These are phyloP conservation scores for Articulospora tetracladia DNA, from an alignment of 495 filamentous ascomycete species.

Conservation along the genomic window DNA sequence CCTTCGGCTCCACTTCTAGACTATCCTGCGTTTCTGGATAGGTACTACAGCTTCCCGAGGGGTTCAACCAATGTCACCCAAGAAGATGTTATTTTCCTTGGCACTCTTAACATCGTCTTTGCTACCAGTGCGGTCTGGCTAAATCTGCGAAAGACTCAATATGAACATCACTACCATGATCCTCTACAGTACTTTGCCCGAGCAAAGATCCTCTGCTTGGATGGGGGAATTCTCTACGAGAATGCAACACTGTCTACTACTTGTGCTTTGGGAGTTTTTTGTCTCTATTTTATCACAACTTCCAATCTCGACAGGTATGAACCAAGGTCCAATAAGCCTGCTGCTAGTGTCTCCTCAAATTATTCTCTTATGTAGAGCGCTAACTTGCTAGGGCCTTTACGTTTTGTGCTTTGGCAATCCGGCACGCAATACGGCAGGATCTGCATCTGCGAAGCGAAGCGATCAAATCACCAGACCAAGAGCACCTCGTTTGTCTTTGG, in stretches of 20 bases:
- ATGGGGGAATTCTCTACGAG: conserved; percentile 47
- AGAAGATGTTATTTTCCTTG: conserved; percentile 39
- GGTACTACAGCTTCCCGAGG: conserved; percentile 34
- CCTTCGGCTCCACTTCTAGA: conserved; percentile 57
- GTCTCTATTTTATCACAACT: conserved; percentile 54
- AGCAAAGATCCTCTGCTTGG: conserved; percentile 48
- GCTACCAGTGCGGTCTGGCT: conserved; percentile 53
- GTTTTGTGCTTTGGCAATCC: conserved; percentile 51
- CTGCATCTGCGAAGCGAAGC: conserved; percentile 56
- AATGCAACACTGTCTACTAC: conserved; percentile 54
- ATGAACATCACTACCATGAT: conserved; percentile 38
- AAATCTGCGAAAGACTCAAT: conserved; percentile 34
- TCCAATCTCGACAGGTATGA: conserved; percentile 58
- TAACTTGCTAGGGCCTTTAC: conserved; percentile 52
- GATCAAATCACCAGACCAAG: conserved; percentile 43
- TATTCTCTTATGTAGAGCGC: too few species aligned
- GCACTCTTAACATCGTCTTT: conserved; percentile 61
- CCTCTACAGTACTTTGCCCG: conserved; percentile 53
- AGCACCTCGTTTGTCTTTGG: conserved; percentile 57
- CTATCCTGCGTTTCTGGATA: conserved; percentile 47
- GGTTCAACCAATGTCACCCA: conserved; percentile 28
- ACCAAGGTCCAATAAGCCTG: conserved; percentile 2
- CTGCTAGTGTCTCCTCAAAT: conserved; percentile 3
- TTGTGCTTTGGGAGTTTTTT: conserved; percentile 53
- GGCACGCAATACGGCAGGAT: conserved; percentile 54